These are phyloP conservation scores for Lactifluus piperatus DNA, from an alignment of 768 basidiomycete genomes.

Conservation along the genomic window DNA sequence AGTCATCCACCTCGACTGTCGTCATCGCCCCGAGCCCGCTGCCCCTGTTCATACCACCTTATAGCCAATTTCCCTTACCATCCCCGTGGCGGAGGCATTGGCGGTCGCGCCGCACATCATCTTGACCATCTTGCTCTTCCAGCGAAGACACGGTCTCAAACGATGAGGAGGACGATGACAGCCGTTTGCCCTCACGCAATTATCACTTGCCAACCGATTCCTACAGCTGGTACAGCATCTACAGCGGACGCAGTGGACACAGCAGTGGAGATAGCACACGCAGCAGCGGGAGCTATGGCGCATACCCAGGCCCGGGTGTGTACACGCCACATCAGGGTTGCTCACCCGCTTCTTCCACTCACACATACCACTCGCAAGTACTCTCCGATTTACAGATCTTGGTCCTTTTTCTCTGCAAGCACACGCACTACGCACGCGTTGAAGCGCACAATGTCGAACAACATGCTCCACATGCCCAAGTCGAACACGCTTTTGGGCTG, in stretches of 20 bases:
- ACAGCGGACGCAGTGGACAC: not conserved
- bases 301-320: too few relatives aligned
- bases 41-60: constrained; percentile 25
- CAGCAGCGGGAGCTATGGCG: not conserved
- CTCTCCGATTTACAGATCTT: constrained; percentile 39
- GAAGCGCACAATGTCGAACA: constrained; percentile 65
- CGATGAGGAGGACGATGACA: not conserved
- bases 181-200: not conserved
- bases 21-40: constrained; percentile 27
- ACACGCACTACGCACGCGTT: constrained; percentile 56
- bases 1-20: constrained; percentile 17
- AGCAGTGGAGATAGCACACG: not conserved
- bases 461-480: constrained; percentile 59
- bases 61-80: constrained; percentile 32
- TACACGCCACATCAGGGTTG: constrained; percentile 16
- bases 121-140: constrained; percentile 37
- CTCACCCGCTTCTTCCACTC: constrained; percentile 15
- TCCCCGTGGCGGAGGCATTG: constrained; percentile 24
- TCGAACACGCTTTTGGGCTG: constrained; percentile 54
- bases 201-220: constrained; percentile 4
- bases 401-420: constrained; percentile 24
- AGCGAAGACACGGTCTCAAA: constrained; percentile 4
- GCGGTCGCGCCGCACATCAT: constrained; percentile 47
- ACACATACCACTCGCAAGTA: constrained; percentile 32
- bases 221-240: constrained; percentile 3